phyloP scores from a whole-genome alignment of 192 early-diverging fungal species.

The Linnemannia hyalina region DNA sequence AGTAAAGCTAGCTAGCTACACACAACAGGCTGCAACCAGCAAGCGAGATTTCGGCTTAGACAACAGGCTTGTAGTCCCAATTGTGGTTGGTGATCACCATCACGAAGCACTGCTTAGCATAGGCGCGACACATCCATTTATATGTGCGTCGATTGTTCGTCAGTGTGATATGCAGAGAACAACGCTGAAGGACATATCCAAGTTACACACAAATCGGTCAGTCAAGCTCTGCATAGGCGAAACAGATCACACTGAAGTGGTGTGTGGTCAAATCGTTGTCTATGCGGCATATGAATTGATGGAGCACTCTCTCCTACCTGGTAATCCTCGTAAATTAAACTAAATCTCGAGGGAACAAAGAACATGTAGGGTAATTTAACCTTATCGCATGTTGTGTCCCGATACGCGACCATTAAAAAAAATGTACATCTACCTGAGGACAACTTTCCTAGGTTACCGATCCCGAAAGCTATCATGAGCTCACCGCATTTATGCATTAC shows the following conservation, averaged over 20 bases:
- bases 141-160: background rate
- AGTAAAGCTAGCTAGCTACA: background rate
- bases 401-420: too few species aligned
- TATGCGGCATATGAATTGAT: background rate
- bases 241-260: background rate
- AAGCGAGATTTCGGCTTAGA: too few species aligned
- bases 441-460: background rate
- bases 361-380: background rate
- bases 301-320: background rate
- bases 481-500: slow-evolving; percentile 19
- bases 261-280: background rate
- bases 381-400: too few species aligned
- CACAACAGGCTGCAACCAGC: background rate
- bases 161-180: background rate
- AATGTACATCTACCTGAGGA: background rate
- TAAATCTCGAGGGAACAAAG: background rate
- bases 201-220: background rate
- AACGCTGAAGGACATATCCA: background rate
- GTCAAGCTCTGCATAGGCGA: background rate
- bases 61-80: background rate
- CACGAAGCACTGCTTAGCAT: background rate
- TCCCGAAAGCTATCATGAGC: slow-evolving; percentile 1
- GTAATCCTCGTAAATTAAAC: background rate
- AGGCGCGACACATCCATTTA: background rate
- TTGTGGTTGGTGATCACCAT: background rate